Percentiles rank a stretch among this genome's conserved stretches.
Conservation (phyloP, 2,329 filamentous ascomycete species). For the Diaporthe amygdali region DNA sequence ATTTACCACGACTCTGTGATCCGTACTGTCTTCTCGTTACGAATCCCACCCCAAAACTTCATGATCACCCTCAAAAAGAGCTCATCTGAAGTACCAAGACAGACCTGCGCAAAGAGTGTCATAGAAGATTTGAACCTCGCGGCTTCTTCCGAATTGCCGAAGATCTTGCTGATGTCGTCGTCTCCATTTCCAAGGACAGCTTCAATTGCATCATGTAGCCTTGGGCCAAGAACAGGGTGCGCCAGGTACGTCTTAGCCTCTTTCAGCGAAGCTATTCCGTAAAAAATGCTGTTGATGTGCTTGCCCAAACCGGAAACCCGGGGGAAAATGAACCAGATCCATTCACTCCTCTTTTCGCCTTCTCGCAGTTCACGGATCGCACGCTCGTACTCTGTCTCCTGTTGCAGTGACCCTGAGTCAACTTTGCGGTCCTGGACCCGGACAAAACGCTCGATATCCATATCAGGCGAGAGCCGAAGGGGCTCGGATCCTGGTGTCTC, state of each 20-base stretch:
- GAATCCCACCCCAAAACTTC: background rate
- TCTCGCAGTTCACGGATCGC: background rate
- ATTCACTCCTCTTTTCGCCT: background rate
- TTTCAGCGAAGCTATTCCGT: background rate
- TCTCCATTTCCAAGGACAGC: background rate
- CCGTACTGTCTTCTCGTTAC: background rate
- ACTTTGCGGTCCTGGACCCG: background rate
- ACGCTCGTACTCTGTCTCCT: conserved; percentile 4
- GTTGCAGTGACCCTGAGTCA: background rate
- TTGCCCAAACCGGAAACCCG: conserved; percentile 13
- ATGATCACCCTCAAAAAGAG: background rate
- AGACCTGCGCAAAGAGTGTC: conserved; percentile 4
- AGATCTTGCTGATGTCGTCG: conserved; percentile 15
- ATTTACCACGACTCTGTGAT: background rate
- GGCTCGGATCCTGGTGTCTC: too few species aligned
- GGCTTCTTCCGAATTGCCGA: background rate
- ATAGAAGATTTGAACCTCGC: background rate
- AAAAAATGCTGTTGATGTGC: conserved; percentile 2
- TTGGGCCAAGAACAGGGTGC: background rate
- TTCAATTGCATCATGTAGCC: background rate
- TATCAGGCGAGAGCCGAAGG: background rate
- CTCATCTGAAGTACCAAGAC: background rate
- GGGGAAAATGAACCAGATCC: conserved; percentile 17
- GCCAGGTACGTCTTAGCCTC: conserved; percentile 16
- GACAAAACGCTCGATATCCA: conserved; percentile 14